Percentiles rank a stretch among this genome's conserved stretches.
Evolutionary conservation across 2,329 filamentous ascomycete species (phyloP).

Genomic region (Tolypocladium sp.): DNA sequence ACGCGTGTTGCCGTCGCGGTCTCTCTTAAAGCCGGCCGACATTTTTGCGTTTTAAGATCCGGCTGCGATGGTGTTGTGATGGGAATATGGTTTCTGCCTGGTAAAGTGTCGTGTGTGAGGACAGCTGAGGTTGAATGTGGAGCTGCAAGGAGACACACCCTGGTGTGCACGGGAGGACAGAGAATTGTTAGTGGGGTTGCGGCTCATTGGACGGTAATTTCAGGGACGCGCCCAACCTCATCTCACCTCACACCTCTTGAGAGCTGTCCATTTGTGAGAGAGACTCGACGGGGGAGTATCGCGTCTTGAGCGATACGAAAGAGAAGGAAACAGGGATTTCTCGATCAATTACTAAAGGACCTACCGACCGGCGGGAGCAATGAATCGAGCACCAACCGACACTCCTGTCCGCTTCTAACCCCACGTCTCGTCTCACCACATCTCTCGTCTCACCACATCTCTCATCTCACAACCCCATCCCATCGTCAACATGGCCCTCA

Average conservation of each 20-base stretch:
- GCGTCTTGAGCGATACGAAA: background rate
- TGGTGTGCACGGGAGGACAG: background rate
- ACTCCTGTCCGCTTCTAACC: background rate
- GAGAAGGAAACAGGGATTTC: background rate
- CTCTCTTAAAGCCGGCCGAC: constrained; percentile 41
- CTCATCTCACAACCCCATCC: constrained; percentile 1
- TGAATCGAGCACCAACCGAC: background rate
- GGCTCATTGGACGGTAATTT: background rate
- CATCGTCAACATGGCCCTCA: constrained; percentile 1
- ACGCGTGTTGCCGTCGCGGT: constrained; percentile 39
- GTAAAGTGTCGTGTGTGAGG: background rate
- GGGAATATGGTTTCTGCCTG: background rate
- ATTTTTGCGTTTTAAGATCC: constrained; percentile 7
- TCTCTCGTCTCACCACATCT: background rate
- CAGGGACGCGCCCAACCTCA: background rate
- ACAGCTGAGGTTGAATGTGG: background rate
- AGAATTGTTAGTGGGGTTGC: background rate
- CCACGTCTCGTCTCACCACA: background rate
- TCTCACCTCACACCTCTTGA: background rate
- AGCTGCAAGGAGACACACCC: background rate
- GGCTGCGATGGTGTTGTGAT: background rate
- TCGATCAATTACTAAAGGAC: background rate
- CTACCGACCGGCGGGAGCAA: background rate
- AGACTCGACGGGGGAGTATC: background rate
- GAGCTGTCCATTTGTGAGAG: background rate